These are phyloP conservation scores for Didymella pinodella DNA, from an alignment of 2,329 filamentous ascomycete genomes.

Conservation along the genomic window DNA sequence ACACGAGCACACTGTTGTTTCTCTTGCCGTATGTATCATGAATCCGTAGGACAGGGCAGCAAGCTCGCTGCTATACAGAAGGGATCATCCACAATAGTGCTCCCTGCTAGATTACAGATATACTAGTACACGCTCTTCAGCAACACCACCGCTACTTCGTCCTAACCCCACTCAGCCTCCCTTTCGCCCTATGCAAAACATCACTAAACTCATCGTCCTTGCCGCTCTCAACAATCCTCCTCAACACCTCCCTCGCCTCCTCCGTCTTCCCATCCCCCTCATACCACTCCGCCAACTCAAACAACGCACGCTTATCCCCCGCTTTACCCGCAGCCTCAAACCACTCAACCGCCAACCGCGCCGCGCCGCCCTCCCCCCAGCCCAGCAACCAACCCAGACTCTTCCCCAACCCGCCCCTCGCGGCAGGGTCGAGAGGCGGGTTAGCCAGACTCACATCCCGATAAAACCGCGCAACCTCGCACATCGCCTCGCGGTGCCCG, in stretches of 20 bases:
- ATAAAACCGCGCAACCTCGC: constrained; percentile 53
- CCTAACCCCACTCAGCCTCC: constrained; percentile 23
- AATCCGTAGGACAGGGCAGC: no score
- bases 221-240: constrained; percentile 23
- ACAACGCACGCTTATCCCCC: constrained; percentile 42
- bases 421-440: no score
- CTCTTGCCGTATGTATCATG: no score
- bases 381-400: constrained; percentile 37
- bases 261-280: constrained; percentile 27
- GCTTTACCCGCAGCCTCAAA: constrained; percentile 34
- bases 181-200: constrained; percentile 34
- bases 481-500: constrained; percentile 50
- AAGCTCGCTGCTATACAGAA: no score
- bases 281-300: constrained; percentile 36
- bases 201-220: constrained; percentile 39
- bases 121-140: no score
- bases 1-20: no score
- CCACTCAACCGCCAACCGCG: constrained; percentile 43
- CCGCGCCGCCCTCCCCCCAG: constrained; percentile 28
- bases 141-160: not conserved
- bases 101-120: no score
- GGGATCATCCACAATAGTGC: no score
- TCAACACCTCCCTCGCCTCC: constrained; percentile 23
- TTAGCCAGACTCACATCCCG: constrained; percentile 28
- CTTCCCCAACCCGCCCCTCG: constrained; percentile 15